Evolutionary conservation across 139 green algal species (phyloP).

Genomic region (Chlorella sp.): DNA sequence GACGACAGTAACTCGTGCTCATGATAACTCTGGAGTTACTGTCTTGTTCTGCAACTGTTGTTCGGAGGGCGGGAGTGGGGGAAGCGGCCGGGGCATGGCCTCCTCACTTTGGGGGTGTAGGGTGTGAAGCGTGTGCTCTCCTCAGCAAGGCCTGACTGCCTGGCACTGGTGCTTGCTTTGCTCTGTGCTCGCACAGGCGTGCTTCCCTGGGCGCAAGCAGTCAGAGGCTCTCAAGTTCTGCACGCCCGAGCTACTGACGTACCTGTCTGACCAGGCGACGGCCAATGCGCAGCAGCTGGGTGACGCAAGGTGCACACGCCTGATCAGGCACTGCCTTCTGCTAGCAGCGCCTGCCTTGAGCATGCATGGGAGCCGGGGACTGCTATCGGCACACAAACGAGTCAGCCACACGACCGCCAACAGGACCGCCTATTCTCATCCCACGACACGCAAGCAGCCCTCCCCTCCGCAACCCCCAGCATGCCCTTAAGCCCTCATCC

Average conservation of each 20-base stretch:
- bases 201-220: slow-evolving; percentile 44
- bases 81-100: too few species aligned
- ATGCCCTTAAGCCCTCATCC: neutral
- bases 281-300: slow-evolving; percentile 44
- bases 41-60: neutral
- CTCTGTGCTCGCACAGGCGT: slow-evolving; percentile 9
- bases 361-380: neutral
- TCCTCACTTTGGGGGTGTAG: neutral
- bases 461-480: neutral
- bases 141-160: neutral
- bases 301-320: slow-evolving; percentile 45
- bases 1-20: neutral
- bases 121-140: neutral
- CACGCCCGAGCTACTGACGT: slow-evolving; percentile 40
- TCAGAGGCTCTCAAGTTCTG: slow-evolving; percentile 53
- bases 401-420: neutral
- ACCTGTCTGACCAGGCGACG: slow-evolving; percentile 39
- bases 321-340: too few species aligned
- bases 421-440: neutral
- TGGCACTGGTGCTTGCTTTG: neutral
- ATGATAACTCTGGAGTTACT: neutral
- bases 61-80: too few species aligned
- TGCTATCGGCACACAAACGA: too few species aligned
- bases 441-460: neutral
- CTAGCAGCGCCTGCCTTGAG: neutral